Conservation (phyloP, 352 stramenopile species). For the Peronospora destructor region DNA sequence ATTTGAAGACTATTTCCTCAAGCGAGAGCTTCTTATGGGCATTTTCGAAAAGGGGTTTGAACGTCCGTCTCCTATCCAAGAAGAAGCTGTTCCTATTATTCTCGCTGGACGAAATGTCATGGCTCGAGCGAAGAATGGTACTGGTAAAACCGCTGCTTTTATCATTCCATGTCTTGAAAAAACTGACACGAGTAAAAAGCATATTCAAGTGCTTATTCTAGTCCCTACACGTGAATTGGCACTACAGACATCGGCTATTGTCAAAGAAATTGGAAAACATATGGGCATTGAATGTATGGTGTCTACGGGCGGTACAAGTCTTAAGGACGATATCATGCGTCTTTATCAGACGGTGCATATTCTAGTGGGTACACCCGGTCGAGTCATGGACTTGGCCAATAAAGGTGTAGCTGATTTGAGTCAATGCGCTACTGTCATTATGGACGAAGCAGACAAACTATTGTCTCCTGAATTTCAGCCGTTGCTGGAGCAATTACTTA, state of each 20-base stretch:
- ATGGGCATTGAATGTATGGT: conserved; percentile 97
- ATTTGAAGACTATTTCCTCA: conserved; percentile 99
- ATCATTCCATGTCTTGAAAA: conserved; percentile 99
- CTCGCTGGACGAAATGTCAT: conserved; percentile 97
- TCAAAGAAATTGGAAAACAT: conserved; percentile 98
- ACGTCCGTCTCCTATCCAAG: conserved; percentile 97
- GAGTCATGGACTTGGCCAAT: conserved; percentile 97
- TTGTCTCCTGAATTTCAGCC: conserved; percentile 97
- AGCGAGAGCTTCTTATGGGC: conserved; percentile 97
- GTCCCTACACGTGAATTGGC: conserved; percentile 98
- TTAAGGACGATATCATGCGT: conserved; percentile 99
- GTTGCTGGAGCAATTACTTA: conserved; percentile 97
- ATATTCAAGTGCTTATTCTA: conserved; percentile 98
- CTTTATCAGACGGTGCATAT: conserved; percentile 99
- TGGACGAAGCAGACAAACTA: conserved; percentile 99
- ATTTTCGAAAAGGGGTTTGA: conserved; percentile 99
- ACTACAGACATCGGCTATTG: conserved; percentile 96
- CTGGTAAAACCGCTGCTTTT: conserved; percentile 98
- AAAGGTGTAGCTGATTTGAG: conserved; percentile 96
- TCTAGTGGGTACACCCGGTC: conserved; percentile 96
- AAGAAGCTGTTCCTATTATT: conserved; percentile 99
- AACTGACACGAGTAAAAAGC: conserved; percentile 93
- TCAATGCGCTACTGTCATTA: conserved; percentile 96
- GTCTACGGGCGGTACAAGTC: conserved; percentile 95
- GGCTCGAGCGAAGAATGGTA: conserved; percentile 98